Conservation (phyloP, 257 asterid genomes). For the Avicennia marina region DNA sequence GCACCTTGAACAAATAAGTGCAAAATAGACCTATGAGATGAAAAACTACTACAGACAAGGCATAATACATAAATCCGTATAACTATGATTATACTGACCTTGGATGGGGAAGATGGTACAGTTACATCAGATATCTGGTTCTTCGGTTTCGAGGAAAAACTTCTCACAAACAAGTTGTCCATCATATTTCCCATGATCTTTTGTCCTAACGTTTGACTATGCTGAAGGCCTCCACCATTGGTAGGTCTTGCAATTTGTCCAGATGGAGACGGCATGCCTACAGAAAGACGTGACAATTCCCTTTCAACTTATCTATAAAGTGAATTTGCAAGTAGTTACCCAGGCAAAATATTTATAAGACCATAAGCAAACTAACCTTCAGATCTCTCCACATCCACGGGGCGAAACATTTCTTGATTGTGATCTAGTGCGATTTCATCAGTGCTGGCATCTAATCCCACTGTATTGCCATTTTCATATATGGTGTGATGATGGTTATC, state of each 20-base stretch:
- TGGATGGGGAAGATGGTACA: slow-evolving; percentile 70
- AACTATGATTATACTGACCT: slow-evolving; percentile 42
- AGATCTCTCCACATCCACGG: slow-evolving; percentile 60
- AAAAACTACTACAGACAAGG: slow-evolving; percentile 7
- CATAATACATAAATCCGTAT: slow-evolving; percentile 9
- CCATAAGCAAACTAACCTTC: slow-evolving; percentile 80
- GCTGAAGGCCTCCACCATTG: slow-evolving; percentile 57
- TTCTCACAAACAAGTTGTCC: slow-evolving; percentile 80
- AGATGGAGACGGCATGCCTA: slow-evolving; percentile 89
- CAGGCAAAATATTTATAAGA: slow-evolving; percentile 5
- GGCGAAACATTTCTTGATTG: slow-evolving; percentile 43
- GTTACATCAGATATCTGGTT: slow-evolving; percentile 42
- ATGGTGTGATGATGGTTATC: slow-evolving; percentile 29
- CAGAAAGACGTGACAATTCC: slow-evolving; percentile 14
- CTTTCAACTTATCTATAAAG: slow-evolving; percentile 8
- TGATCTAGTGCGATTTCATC: slow-evolving; percentile 41
- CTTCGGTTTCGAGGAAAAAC: slow-evolving; percentile 76
- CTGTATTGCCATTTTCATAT: slow-evolving; percentile 49
- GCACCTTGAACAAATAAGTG: slow-evolving; percentile 14
- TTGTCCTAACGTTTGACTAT: slow-evolving; percentile 92
- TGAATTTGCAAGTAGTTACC: not conserved
- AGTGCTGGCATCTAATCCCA: slow-evolving; percentile 23
- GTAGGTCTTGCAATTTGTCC: slow-evolving; percentile 49
- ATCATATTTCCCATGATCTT: slow-evolving; percentile 91
- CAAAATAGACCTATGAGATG: not conserved